A percentile compares a stretch with the other conserved stretches of the same genome.
phyloP scores from a whole-genome alignment of 23 red algal species.

The Gracilaria domingensis region DNA sequence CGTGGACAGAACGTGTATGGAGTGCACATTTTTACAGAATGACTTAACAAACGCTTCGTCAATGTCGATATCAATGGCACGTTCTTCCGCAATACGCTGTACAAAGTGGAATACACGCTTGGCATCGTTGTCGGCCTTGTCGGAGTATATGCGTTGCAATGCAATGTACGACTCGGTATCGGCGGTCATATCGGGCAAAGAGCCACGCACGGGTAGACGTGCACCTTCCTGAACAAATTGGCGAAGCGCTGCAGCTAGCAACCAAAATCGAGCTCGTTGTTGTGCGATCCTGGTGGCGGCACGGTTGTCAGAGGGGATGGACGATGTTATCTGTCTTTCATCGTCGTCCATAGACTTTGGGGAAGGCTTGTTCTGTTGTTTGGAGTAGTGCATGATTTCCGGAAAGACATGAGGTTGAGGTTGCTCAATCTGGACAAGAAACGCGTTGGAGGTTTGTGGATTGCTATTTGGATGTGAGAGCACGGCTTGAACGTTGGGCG shows the following conservation, averaged over 20 bases:
- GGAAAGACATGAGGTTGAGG: conserved; percentile 13
- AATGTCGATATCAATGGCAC: conserved; percentile 5
- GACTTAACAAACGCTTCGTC: conserved; percentile 46
- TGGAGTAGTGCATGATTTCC: conserved; percentile 32
- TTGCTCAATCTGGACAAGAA: not conserved
- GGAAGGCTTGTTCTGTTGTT: not conserved
- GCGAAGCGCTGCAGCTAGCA: conserved; percentile 63
- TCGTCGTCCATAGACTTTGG: conserved; percentile 3
- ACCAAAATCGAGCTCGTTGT: conserved; percentile 62
- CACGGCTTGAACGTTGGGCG: not conserved
- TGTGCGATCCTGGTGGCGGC: conserved; percentile 34
- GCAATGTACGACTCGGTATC: conserved; percentile 90
- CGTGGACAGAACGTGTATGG: conserved; percentile 37
- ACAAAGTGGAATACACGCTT: conserved; percentile 40
- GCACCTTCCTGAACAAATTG: conserved; percentile 56
- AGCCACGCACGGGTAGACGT: conserved; percentile 56
- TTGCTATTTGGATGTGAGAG: conserved; percentile 24
- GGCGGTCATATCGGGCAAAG: conserved; percentile 90
- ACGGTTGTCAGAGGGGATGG: not conserved
- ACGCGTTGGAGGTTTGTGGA: not conserved
- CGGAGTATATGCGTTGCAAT: conserved; percentile 76
- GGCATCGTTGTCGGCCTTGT: conserved; percentile 70
- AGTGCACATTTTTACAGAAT: conserved; percentile 62
- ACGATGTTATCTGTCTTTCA: not conserved
- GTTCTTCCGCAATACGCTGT: conserved; percentile 37